Evolutionary conservation across 202 grass and related monocot genomes (phyloP).

Genomic region (Miscanthus sacchariflorus): DNA sequence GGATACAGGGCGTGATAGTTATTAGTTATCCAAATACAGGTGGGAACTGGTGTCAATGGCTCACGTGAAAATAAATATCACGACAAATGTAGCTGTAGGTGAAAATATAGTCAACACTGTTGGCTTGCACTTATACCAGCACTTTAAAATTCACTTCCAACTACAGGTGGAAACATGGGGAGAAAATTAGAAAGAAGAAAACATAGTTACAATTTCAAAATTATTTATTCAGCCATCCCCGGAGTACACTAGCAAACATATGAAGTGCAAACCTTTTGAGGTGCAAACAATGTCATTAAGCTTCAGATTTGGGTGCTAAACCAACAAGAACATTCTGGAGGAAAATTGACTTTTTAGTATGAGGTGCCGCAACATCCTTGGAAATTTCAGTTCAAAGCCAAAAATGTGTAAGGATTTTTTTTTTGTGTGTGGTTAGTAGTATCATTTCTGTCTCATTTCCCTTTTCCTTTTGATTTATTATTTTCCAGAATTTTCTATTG

Average conservation of each 20-base stretch:
- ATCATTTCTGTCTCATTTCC: background rate
- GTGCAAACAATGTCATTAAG: background rate
- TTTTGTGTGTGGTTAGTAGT: background rate
- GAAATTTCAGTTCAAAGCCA: background rate
- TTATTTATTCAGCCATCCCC: background rate
- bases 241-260: background rate
- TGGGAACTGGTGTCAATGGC: background rate
- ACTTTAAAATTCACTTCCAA: too few species aligned
- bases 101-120: background rate
- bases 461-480: slow-evolving; percentile 15
- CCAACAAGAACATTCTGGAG: background rate
- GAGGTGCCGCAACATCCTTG: background rate
- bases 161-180: background rate
- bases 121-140: background rate
- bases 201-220: background rate
- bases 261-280: background rate
- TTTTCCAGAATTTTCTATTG: background rate
- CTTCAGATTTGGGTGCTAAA: background rate
- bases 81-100: background rate
- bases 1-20: background rate
- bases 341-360: background rate
- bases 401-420: background rate
- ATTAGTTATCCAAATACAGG: slow-evolving; percentile 12
- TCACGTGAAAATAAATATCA: slow-evolving; percentile 35
- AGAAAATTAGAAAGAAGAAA: background rate